Evolutionary conservation across 495 filamentous ascomycete genomes (phyloP).

Genomic region (Pseudomonodictys pantanalensis): DNA sequence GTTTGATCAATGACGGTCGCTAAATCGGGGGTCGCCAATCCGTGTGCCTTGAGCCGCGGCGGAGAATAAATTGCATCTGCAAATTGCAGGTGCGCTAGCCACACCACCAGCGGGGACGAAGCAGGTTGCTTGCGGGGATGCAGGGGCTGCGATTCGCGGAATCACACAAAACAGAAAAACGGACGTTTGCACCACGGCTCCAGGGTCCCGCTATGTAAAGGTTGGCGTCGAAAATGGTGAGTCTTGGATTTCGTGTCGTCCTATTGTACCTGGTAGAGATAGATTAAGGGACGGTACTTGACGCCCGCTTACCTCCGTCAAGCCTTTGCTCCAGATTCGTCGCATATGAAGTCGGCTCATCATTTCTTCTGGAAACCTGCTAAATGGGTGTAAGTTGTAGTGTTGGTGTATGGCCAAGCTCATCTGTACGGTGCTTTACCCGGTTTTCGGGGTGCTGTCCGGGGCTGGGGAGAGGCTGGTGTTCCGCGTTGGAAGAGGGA

Average conservation of each 20-base stretch:
- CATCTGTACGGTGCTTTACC: background rate
- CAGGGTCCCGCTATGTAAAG: background rate
- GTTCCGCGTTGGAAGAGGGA: background rate
- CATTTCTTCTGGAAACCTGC: conserved; percentile 4
- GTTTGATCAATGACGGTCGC: background rate
- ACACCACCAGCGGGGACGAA: too few species aligned
- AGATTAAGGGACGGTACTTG: too few species aligned
- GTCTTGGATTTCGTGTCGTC: too few species aligned
- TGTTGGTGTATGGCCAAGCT: background rate
- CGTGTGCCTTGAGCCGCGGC: background rate
- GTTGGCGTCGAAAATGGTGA: background rate
- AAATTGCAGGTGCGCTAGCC: background rate
- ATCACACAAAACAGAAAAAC: background rate
- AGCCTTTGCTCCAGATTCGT: too few species aligned
- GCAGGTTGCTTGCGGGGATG: conserved; percentile 6
- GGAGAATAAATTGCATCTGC: conserved; percentile 23
- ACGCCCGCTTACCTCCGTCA: too few species aligned
- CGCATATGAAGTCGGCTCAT: too few species aligned
- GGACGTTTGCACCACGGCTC: background rate
- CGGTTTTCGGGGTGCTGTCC: conserved; percentile 13
- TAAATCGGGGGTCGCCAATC: conserved; percentile 6
- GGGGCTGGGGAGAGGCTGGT: background rate
- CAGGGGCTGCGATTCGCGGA: conserved; percentile 7
- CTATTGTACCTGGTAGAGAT: too few species aligned
- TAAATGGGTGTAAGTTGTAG: background rate